Evolutionary conservation across 2,329 filamentous ascomycete species (phyloP).

Genomic region (Nemania sp.): DNA sequence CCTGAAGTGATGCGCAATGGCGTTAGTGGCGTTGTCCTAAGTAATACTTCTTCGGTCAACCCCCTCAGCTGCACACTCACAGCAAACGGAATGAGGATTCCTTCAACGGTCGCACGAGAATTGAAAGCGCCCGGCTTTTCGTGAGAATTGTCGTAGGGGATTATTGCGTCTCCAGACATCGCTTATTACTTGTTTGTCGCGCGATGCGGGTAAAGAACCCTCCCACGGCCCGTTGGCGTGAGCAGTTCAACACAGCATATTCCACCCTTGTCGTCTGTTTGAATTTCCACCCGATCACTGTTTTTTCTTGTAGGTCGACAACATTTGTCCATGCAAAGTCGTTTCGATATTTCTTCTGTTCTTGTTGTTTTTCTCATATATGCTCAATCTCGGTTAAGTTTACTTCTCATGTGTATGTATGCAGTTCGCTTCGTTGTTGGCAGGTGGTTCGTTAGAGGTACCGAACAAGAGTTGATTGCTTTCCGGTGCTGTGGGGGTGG

Average conservation of each 20-base stretch:
- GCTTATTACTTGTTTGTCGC: conserved; percentile 16
- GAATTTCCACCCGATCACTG: conserved; percentile 1
- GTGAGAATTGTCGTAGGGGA: conserved; percentile 34
- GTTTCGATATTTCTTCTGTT: not conserved
- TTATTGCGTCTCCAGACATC: conserved; percentile 23
- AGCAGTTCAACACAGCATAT: conserved; percentile 19
- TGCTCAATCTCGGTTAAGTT: not conserved
- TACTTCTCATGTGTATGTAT: not conserved
- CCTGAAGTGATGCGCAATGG: conserved; percentile 16
- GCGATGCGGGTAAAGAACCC: conserved; percentile 8
- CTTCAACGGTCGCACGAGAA: conserved; percentile 25
- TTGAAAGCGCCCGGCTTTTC: conserved; percentile 32
- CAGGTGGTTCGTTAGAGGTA: conserved; percentile 2
- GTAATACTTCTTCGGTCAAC: not conserved
- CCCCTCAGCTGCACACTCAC: conserved; percentile 20
- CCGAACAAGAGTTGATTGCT: not conserved
- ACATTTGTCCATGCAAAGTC: conserved; percentile 12
- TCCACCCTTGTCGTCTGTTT: not conserved
- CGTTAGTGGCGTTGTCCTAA: not conserved
- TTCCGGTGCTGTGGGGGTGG: conserved; percentile 24
- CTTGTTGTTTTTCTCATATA: not conserved
- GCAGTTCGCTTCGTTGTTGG: not conserved
- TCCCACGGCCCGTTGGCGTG: conserved; percentile 19
- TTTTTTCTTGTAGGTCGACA: not conserved
- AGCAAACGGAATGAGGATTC: conserved; percentile 32